Conservation (phyloP, 192 early-diverging fungal species). For the Coemansia sp. region DNA sequence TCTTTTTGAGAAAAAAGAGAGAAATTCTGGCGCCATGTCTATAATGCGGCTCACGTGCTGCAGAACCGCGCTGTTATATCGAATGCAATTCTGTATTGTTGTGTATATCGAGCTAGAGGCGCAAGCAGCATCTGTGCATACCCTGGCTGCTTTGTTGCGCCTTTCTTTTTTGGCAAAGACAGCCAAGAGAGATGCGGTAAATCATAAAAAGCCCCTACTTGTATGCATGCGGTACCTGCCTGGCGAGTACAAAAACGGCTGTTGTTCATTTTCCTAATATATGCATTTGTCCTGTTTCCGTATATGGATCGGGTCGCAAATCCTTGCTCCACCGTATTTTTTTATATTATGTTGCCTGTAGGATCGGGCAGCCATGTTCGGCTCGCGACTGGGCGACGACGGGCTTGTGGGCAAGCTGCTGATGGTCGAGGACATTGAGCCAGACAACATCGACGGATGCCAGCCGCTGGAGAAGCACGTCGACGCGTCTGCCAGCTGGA, state of each 20-base stretch:
- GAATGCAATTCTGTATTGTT: background rate
- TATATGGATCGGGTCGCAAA: background rate
- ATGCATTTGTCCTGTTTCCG: background rate
- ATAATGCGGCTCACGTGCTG: background rate
- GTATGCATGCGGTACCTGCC: background rate
- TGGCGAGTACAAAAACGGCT: background rate
- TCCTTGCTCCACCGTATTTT: background rate
- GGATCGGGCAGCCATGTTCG: slow-evolving; percentile 84
- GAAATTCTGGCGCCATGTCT: background rate
- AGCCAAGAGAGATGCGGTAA: background rate
- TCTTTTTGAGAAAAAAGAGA: background rate
- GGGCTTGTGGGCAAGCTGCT: slow-evolving; percentile 69
- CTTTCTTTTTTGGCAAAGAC: background rate
- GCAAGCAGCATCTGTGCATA: no score
- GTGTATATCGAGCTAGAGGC: background rate
- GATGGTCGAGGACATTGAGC: slow-evolving; percentile 55
- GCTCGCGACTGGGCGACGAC: slow-evolving; percentile 69
- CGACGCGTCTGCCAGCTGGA: slow-evolving; percentile 58
- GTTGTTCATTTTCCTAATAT: background rate
- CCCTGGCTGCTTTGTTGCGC: no score
- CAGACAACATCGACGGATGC: slow-evolving; percentile 61
- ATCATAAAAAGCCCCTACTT: background rate
- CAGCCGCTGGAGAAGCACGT: slow-evolving; percentile 43
- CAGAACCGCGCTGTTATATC: background rate
- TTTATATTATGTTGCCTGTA: slow-evolving; percentile 14